Percentiles rank a stretch among this genome's conserved stretches.
These are phyloP conservation scores for Phytopythium kandeliae DNA, from an alignment of 352 stramenopile genomes.

Conservation along the genomic window DNA sequence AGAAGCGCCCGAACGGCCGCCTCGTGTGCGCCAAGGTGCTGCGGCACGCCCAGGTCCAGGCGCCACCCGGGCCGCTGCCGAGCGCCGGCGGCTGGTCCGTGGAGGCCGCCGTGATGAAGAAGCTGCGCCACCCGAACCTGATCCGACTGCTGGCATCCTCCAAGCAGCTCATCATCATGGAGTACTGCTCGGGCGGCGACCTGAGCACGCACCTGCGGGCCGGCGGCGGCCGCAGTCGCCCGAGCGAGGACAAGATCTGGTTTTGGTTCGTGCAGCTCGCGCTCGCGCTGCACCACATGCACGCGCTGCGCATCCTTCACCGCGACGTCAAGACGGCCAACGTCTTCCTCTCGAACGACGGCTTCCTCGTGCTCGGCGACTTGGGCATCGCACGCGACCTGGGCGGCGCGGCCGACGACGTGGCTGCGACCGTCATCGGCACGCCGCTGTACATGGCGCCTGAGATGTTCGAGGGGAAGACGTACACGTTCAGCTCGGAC, in stretches of 20 bases:
- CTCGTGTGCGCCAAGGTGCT: slow-evolving; percentile 90
- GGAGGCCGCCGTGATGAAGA: slow-evolving; percentile 72
- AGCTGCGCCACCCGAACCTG: slow-evolving; percentile 88
- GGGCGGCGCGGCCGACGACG: neutral
- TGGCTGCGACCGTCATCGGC: slow-evolving; percentile 79
- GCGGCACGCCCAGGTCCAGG: slow-evolving; percentile 41
- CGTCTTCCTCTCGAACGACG: slow-evolving; percentile 55
- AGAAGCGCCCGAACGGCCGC: slow-evolving; percentile 47
- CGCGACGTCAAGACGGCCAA: slow-evolving; percentile 92
- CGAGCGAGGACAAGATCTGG: slow-evolving; percentile 73
- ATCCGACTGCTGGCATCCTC: slow-evolving; percentile 76
- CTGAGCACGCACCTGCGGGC: slow-evolving; percentile 27
- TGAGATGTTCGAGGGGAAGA: slow-evolving; percentile 73
- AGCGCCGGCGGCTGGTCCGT: slow-evolving; percentile 21
- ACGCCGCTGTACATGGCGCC: slow-evolving; percentile 89
- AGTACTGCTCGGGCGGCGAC: slow-evolving; percentile 87
- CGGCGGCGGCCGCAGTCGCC: neutral
- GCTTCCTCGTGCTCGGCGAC: slow-evolving; percentile 84
- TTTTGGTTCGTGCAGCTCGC: slow-evolving; percentile 90
- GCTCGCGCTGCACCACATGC: slow-evolving; percentile 87
- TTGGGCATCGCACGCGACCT: slow-evolving; percentile 75
- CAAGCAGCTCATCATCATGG: slow-evolving; percentile 87
- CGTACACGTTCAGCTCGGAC: slow-evolving; percentile 80
- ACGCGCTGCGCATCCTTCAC: slow-evolving; percentile 71
- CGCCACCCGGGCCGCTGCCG: neutral